Evolutionary conservation across 805 yeast genomes (phyloP).

Genomic region (Saccharomycopsis capsularis): DNA sequence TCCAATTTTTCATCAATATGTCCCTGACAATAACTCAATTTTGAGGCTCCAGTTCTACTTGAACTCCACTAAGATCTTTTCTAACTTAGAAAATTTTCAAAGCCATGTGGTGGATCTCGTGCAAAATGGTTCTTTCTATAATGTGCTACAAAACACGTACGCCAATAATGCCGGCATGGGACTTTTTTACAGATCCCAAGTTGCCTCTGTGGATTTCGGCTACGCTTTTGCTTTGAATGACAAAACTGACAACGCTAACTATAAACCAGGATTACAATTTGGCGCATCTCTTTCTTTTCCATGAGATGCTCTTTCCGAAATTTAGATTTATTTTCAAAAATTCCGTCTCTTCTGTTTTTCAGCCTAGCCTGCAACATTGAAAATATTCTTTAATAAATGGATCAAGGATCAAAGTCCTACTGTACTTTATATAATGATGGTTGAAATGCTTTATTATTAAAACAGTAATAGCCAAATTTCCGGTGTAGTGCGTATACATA

Average conservation of each 20-base stretch:
- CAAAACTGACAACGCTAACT: neutral
- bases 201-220: conserved; percentile 14
- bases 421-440: too few species aligned
- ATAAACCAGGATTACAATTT: conserved; percentile 10
- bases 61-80: conserved; percentile 4
- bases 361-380: too few species aligned
- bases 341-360: too few species aligned
- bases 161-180: conserved; percentile 11
- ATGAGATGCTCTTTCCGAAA: neutral
- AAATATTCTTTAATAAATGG: too few species aligned
- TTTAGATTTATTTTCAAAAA: too few species aligned
- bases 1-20: conserved; percentile 13
- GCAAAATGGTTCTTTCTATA: too few species aligned
- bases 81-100: neutral
- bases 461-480: too few species aligned
- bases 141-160: too few species aligned
- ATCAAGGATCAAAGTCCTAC: too few species aligned
- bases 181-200: conserved; percentile 10
- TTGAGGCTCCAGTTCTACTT: conserved; percentile 13
- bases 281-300: conserved; percentile 5
- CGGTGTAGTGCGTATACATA: too few species aligned
- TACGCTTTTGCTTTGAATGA: conserved; percentile 14
- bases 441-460: too few species aligned
- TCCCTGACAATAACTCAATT: neutral
- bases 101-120: neutral